Evolutionary conservation across 495 filamentous ascomycete species (phyloP), one percentile per base, ranked within the genome.

Genomic region (Penicillium desertorum): DNA sequence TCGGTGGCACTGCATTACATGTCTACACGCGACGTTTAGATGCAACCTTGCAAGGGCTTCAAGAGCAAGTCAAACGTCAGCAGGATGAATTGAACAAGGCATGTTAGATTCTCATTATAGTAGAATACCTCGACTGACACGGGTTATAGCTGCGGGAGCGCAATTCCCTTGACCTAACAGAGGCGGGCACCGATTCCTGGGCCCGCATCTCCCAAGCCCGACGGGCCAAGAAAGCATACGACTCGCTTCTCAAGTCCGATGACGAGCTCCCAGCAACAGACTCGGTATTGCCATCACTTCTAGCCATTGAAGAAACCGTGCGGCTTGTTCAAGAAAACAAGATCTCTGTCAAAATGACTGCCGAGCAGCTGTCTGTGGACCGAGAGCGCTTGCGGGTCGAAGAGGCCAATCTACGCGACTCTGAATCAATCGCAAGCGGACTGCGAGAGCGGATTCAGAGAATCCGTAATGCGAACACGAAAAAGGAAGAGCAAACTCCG

Each of bases 251-350:
- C 14, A 76, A 83, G 25, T 71, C 76, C 19, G 80, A 86, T 41
- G 84, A 86, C 19, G 80, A 81, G 51, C 74, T 92, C 20, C 89
- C 90, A 23, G 72, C 75, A 11, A 72, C 83, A 8, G 82, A 81
- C 17, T 92, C 90, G 19, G 77, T 84, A 23, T 69, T 95, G 9
- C 88, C 89, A 6, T 82, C 86, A 22, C 76, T 95, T 0, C 68
- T 95, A 8, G 89, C 89, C 2, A 69, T 89, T 27, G 81, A 86
- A 32, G 84, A 81, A 54, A 86, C 83, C 1, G 75, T 84, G 32
- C 79, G 79, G 39, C 83, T 84, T 22, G 82, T 90, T 45, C 66
- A 77, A 39, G 86, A 88, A 57, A 86, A 83, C 22, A 85, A 81
- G 56, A 70, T 75, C 4, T 85, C 84, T 14, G 78, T 89, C 25